Evolutionary conservation across 371 early-diverging fungal genomes (phyloP), one percentile per base, ranked within the genome.

Genomic region (Choanephora cucurbitarum): DNA sequence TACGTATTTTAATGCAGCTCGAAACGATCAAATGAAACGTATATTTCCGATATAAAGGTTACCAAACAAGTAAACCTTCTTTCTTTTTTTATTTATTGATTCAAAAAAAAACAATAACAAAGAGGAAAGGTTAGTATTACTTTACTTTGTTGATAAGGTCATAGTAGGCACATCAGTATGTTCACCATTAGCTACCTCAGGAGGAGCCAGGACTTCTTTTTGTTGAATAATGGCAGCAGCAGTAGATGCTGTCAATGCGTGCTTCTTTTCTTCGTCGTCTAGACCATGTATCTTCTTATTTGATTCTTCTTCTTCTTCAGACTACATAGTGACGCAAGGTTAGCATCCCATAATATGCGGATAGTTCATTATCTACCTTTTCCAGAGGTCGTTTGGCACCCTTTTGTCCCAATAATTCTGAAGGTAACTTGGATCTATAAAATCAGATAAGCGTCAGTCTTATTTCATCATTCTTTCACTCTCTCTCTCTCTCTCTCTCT

Each of bases 381-480:
- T 57, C 45, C 33, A 54, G 64, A 17, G 69, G 44, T 53, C 76
- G 66, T 50, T 82, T 82, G 18, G 64, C 46, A 18, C 72, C 73
- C 55, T 72, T 75, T 18, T 66, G 72, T 24, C 64, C 77, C 11
- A 67, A 60, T 15, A 79, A 57, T n/a, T 82, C 82, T 0, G 65
- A 43, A 15, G 82, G 78, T 23, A 82, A 64, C 48, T 64, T 70
- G 11, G 69, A 56, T 41, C 81, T 81, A 56, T 15, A 49, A 9
- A 28, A 44, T n/a, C n/a, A n/a, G n/a, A n/a, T n/a, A n/a, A n/a
- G n/a, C n/a, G n/a, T n/a, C n/a, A n/a, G n/a, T n/a, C n/a, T n/a
- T n/a, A n/a, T n/a, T n/a, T n/a, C n/a, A n/a, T n/a, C n/a, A 53
- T 58, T 44, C 32, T 32, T 18, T 14, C 17, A 23, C 40, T 28